These are phyloP conservation scores for Phialophora macrospora DNA, from an alignment of 2,329 filamentous ascomycete species.

Conservation along the genomic window DNA sequence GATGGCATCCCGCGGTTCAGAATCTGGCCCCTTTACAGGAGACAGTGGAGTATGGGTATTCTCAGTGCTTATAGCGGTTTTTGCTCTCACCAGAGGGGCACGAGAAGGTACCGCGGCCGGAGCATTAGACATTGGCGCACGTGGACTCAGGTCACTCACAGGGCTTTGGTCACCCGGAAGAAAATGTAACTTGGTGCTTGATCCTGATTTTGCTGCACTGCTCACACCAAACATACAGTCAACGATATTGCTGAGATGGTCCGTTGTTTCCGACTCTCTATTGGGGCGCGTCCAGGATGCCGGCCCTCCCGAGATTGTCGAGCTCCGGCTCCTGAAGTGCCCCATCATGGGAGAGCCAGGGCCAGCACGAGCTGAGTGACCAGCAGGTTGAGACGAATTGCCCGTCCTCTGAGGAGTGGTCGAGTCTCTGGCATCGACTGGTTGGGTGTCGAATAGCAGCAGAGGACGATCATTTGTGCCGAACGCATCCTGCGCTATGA, in stretches of 20 bases:
- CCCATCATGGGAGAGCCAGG: slow-evolving; percentile 46
- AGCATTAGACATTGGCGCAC: slow-evolving; percentile 25
- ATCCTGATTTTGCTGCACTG: slow-evolving; percentile 62
- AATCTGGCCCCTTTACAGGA: slow-evolving; percentile 44
- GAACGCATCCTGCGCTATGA: slow-evolving; percentile 55
- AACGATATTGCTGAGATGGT: slow-evolving; percentile 57
- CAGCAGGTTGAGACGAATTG: slow-evolving; percentile 12
- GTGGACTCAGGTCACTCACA: slow-evolving; percentile 22
- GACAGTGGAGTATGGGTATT: slow-evolving; percentile 15
- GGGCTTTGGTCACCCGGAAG: slow-evolving; percentile 44
- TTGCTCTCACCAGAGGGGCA: slow-evolving; percentile 24
- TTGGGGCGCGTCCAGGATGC: slow-evolving; percentile 46
- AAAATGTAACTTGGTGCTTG: slow-evolving; percentile 65
- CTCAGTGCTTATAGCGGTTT: slow-evolving; percentile 33
- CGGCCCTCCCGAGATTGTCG: slow-evolving; percentile 49
- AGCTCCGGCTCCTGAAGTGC: slow-evolving; percentile 52
- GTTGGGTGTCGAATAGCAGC: slow-evolving; percentile 52
- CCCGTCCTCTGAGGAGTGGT: slow-evolving; percentile 12
- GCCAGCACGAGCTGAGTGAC: slow-evolving; percentile 42
- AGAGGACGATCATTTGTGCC: slow-evolving; percentile 54
- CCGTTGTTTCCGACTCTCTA: slow-evolving; percentile 46
- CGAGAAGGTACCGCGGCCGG: slow-evolving; percentile 34
- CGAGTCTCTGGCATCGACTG: slow-evolving; percentile 17
- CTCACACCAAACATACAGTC: slow-evolving; percentile 67
- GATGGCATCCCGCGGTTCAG: slow-evolving; percentile 56